Base-by-base conservation (phyloP, 352 stramenopile species). In the Halophytophthora batemanensis region DNA sequence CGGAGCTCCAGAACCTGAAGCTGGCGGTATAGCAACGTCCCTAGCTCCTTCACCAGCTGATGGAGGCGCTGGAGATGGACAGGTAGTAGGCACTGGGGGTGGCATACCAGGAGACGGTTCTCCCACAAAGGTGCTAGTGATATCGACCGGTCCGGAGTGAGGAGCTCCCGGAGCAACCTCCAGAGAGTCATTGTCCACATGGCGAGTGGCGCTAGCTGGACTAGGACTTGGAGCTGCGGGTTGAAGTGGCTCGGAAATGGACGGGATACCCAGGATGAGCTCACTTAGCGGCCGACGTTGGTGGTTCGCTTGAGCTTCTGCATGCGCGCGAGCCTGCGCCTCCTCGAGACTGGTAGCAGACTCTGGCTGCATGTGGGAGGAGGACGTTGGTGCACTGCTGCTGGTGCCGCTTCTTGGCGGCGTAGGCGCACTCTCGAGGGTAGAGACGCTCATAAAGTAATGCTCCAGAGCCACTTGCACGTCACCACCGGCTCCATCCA, bases 391-490 rank as follows among this genome's bases (percentile, higher is more conserved):
- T 10, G 31, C 46, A 38, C 36, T 59, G 36, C 34, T 28, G 40
- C 40, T 28, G 31, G 47, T 31, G 11, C 40, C 23, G 43, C 19
- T 18, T 50, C 54, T 17, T 57, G 46, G 8, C 23, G 50, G 10
- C 25, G 33, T 14, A 14, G 48, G 0, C 23, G 19, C 42, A n/a
- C 22, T 53, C 6, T 87, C 66, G 15, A 66, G 25, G 6, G 52
- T 74, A 11, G 78, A 87, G 23, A 88, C 45, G 35, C 67, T 90
- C 84, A 95, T 95, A 40, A 95, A 95, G 70, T 93, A 95, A 54
- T 95, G 84, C 55, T 95, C 84, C 25, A 95, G 33, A n/a, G 84
- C 84, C 13, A 93, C 71, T 58, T 95, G 84, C 5, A 93, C 82
- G 50, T 88, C 78, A 18, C 84, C 84, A 15, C 82, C 84, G 5